phyloP scores from a whole-genome alignment of 164 flowering plant genomes.

The Paratinospora sagittata region DNA sequence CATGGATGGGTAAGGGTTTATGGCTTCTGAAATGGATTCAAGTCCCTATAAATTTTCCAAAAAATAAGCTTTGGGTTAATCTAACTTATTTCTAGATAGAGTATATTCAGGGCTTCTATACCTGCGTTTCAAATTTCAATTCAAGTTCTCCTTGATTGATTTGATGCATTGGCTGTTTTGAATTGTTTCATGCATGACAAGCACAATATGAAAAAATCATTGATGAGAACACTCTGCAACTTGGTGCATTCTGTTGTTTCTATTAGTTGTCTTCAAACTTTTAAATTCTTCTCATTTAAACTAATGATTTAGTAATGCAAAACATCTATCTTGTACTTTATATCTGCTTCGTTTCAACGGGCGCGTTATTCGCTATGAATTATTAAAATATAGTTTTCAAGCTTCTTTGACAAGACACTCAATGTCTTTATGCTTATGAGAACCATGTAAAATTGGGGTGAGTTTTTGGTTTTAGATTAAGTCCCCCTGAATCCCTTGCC shows the following conservation, averaged over 20 bases:
- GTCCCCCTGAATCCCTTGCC: not conserved
- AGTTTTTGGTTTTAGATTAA: not conserved
- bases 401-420: not conserved
- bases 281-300: not conserved
- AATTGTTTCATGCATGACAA: too few relatives aligned
- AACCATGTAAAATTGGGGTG: not conserved
- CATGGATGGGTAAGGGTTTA: conserved; percentile 56
- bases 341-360: not conserved
- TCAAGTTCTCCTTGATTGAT: not conserved
- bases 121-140: not conserved
- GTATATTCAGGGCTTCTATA: not conserved
- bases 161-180: not conserved
- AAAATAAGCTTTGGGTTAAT: not conserved
- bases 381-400: not conserved
- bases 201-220: too few relatives aligned
- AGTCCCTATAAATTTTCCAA: not conserved
- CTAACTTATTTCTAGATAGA: not conserved
- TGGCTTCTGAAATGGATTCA: conserved; percentile 2
- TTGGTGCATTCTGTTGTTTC: not conserved
- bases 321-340: too few relatives aligned
- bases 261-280: not conserved
- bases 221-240: not conserved
- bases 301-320: too few relatives aligned
- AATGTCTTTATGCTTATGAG: too few relatives aligned
- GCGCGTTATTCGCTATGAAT: not conserved